Percentiles rank a stretch among this genome's conserved stretches.
These are phyloP conservation scores for Diutina ranongensis DNA, from an alignment of 1,139 yeast genomes.

Conservation along the genomic window DNA sequence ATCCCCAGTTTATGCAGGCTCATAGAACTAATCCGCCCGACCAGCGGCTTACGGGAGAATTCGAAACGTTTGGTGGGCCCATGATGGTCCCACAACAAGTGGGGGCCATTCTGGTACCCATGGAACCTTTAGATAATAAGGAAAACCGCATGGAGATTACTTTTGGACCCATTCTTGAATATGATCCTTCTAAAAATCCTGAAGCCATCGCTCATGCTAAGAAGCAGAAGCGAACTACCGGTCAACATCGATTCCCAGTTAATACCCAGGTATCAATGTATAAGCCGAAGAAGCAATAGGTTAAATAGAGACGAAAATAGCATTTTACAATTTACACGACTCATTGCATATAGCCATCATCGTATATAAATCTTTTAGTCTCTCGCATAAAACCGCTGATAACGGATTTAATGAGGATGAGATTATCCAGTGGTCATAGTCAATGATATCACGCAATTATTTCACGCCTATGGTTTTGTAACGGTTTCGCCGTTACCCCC, in stretches of 20 bases:
- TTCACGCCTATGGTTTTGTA: too few species aligned
- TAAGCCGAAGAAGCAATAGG: conserved; percentile 1
- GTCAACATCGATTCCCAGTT: conserved; percentile 5
- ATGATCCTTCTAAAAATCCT: conserved; percentile 5
- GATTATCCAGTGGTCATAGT: too few species aligned
- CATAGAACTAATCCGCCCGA: background rate
- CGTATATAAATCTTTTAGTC: too few species aligned
- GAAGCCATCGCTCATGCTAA: background rate
- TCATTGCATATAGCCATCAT: too few species aligned
- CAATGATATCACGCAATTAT: too few species aligned
- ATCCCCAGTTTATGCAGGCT: conserved; percentile 6
- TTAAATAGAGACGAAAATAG: background rate
- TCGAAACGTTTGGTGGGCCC: background rate
- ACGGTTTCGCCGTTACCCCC: too few species aligned
- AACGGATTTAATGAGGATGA: too few species aligned
- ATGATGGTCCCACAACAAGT: background rate
- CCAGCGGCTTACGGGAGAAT: background rate
- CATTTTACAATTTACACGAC: too few species aligned
- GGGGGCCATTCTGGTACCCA: background rate
- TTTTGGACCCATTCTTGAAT: conserved; percentile 4
- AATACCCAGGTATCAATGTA: background rate
- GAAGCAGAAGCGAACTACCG: background rate
- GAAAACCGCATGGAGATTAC: background rate
- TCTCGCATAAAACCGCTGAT: too few species aligned
- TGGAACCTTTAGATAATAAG: background rate